A percentile compares a stretch with the other conserved stretches of the same genome.
Evolutionary conservation across 768 basidiomycete species (phyloP).

Genomic region (Mrakia hoshinonis): DNA sequence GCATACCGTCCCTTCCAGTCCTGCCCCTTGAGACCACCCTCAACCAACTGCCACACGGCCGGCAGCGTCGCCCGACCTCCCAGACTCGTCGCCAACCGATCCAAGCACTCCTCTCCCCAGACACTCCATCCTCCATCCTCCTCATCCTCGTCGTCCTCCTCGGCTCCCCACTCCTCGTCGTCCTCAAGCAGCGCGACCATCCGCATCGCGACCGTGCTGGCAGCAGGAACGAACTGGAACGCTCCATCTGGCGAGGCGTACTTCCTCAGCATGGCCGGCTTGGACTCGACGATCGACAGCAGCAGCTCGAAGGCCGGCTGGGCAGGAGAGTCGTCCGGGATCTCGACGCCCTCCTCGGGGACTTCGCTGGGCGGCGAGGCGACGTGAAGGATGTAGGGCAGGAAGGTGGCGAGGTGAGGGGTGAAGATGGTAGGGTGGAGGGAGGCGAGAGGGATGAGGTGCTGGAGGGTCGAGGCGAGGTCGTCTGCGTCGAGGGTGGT

Average conservation of each 20-base stretch:
- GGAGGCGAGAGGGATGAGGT: conserved; percentile 61
- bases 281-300: conserved; percentile 67
- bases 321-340: conserved; percentile 60
- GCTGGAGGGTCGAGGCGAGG: conserved; percentile 31
- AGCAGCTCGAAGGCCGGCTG: conserved; percentile 73
- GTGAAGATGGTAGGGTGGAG: conserved; percentile 64
- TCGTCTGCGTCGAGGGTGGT: conserved; percentile 1
- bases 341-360: conserved; percentile 57
- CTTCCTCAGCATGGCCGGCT: conserved; percentile 62
- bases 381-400: conserved; percentile 47
- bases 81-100: conserved; percentile 69
- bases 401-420: conserved; percentile 58
- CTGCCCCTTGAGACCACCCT: conserved; percentile 33
- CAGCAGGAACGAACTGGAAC: conserved; percentile 57
- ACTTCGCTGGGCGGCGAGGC: conserved; percentile 38
- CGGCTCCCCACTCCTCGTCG: conserved; percentile 58
- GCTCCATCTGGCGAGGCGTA: conserved; percentile 78
- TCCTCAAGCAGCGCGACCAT: conserved; percentile 34
- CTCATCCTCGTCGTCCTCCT: conserved; percentile 49
- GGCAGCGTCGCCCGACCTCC: conserved; percentile 63
- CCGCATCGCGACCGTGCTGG: conserved; percentile 38
- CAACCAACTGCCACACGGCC: conserved; percentile 57
- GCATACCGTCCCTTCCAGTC: conserved; percentile 82
- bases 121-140: conserved; percentile 50
- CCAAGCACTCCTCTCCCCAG: conserved; percentile 72